Evolutionary conservation across 306 rosid species (phyloP).

Genomic region (Quercus agrifolia): DNA sequence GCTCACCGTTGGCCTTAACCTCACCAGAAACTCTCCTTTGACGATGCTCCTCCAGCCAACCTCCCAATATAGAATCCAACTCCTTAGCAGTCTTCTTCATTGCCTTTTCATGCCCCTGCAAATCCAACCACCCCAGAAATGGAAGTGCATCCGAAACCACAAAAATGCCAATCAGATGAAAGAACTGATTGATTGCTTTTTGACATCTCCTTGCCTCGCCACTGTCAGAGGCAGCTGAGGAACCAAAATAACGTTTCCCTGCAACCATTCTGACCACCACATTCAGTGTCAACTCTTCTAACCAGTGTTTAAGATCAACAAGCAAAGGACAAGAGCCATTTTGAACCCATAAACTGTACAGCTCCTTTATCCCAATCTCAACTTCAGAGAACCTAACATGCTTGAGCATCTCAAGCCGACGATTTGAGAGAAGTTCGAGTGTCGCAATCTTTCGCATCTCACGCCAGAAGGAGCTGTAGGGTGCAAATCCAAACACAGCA

Average conservation of each 20-base stretch:
- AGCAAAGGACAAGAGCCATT: constrained; percentile 3
- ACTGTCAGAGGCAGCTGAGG: constrained; percentile 14
- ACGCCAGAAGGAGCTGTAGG: constrained; percentile 50
- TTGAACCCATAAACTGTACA: constrained; percentile 15
- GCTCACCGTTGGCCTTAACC: constrained; percentile 24
- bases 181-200: constrained; percentile 41
- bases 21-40: constrained; percentile 12
- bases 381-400: constrained; percentile 43
- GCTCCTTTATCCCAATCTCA: constrained; percentile 24
- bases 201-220: constrained; percentile 38
- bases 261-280: constrained; percentile 59
- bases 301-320: constrained; percentile 38
- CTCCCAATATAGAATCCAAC: constrained; percentile 42
- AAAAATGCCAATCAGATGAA: constrained; percentile 43
- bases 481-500: constrained; percentile 47
- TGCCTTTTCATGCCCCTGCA: constrained; percentile 50
- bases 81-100: constrained; percentile 65
- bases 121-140: constrained; percentile 49
- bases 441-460: constrained; percentile 52
- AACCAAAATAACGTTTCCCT: constrained; percentile 51
- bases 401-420: constrained; percentile 49
- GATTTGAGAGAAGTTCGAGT: constrained; percentile 48
- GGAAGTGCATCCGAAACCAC: constrained; percentile 54
- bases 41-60: constrained; percentile 58
- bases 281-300: constrained; percentile 43